Evolutionary conservation across 768 basidiomycete genomes (phyloP), one percentile per base, ranked within the genome.

Genomic region (Hemileccinum impolitum): DNA sequence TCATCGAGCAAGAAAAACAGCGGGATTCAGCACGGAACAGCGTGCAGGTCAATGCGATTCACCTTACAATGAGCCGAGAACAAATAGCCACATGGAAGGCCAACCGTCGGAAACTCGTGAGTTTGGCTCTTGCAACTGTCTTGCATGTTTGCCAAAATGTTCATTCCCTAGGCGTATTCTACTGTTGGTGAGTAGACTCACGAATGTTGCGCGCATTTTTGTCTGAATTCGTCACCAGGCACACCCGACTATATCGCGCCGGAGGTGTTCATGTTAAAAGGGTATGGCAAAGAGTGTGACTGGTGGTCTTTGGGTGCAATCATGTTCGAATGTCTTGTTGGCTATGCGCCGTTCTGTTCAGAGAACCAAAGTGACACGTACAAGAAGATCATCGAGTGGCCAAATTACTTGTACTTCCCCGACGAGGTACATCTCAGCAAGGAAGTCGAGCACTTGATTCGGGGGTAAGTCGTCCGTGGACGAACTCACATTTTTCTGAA

Each of bases 221-320:
- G 26, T 3, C 49, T 53, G 11, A 66, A 36, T 21, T 37, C 11
- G 15, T 17, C 28, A n/a, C 17, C 31, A 67, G 66, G 66, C 43
- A 67, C 66, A 11, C 66, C 66, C 28, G 66, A 53, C 43, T 80
- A 95, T 79, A 98, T 98, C 60, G 94, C 94, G 0, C 94, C 94
- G 3, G 94, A 98, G 62, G 95, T 98, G 58, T 98, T 99, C 77
- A 71, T 93, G 66, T 87, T 95, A 74, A 88, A 95, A 64, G 95
- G 95, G 5, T 99, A 99, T 60, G 93, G 94, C 40, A 94, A 95
- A 69, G 95, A 97, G 70, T 98, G 95, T 64, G 95, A 99, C 70
- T 99, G 95, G 95, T 99, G 95, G 95, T 97, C 95, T 32, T 72
- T 99, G 47, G 95, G 95, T 12, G 94, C 95, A 6, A 98, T 99